Evolutionary conservation across 169 alveolate species (phyloP).

Genomic region (Toxoplasma gondii): DNA sequence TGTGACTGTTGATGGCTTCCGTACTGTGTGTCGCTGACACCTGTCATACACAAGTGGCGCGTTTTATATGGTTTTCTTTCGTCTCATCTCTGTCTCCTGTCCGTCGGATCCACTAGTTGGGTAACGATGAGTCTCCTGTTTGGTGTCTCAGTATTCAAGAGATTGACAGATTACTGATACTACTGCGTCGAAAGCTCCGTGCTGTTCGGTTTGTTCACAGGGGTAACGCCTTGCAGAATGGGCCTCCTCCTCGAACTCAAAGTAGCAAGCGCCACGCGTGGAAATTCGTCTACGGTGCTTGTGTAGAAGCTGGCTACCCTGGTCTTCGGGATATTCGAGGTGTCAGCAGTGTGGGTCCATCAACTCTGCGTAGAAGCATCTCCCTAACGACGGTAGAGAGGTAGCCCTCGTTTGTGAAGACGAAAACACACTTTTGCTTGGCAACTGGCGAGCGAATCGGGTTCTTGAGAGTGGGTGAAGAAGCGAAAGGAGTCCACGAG

Average conservation of each 20-base stretch:
- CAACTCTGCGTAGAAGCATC: not conserved
- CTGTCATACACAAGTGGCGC: too few relatives aligned
- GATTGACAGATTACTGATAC: too few relatives aligned
- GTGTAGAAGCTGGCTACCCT: not conserved
- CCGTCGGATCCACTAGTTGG: too few relatives aligned
- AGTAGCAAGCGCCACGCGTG: not conserved
- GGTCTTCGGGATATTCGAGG: not conserved
- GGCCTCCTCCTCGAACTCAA: not conserved
- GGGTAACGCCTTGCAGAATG: conserved; percentile 8
- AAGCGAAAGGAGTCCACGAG: not conserved
- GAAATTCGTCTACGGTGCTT: not conserved
- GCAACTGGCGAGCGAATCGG: not conserved
- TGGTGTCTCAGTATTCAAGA: too few relatives aligned
- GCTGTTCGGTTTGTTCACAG: not conserved
- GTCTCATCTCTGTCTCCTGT: too few relatives aligned
- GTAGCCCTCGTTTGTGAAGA: conserved; percentile 12
- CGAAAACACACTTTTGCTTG: not conserved
- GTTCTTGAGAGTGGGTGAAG: not conserved
- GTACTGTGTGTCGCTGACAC: too few relatives aligned
- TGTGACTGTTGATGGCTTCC: too few relatives aligned
- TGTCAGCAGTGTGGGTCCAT: not conserved
- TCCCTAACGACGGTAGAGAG: not conserved
- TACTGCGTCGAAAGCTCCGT: too few relatives aligned
- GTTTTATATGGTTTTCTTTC: too few relatives aligned
- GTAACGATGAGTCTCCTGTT: too few relatives aligned